Percentiles rank a stretch among this genome's conserved stretches.
phyloP scores from a whole-genome alignment of 176 grass and related monocot genomes.

The Rhynchospora breviuscula region DNA sequence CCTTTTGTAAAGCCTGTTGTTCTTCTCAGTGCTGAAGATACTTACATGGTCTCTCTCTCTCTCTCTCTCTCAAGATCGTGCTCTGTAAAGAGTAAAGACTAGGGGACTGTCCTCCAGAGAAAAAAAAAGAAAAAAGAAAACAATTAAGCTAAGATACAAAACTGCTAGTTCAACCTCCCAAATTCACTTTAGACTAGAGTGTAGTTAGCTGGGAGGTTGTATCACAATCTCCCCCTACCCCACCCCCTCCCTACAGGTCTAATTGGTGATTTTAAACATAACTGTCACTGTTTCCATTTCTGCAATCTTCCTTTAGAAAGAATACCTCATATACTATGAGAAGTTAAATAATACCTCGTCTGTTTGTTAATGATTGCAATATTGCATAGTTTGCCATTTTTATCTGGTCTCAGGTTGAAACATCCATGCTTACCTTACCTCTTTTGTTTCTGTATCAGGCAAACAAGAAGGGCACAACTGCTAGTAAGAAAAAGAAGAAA shows the following conservation, averaged over 20 bases:
- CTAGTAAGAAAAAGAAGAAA: constrained; percentile 99
- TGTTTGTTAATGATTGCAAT: background rate
- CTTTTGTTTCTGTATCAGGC: constrained; percentile 39
- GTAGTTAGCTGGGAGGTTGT: too few relatives aligned
- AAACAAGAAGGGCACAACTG: constrained; percentile 69
- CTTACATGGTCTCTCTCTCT: constrained; percentile 69
- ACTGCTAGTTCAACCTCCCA: too few relatives aligned
- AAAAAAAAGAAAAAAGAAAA: too few relatives aligned
- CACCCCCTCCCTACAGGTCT: background rate
- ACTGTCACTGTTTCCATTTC: background rate
- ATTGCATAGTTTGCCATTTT: background rate
- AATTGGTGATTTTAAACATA: background rate
- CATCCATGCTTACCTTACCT: constrained; percentile 13
- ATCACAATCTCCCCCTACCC: too few relatives aligned
- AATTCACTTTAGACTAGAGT: too few relatives aligned
- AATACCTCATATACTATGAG: background rate
- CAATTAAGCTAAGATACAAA: too few relatives aligned
- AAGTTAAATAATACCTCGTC: background rate
- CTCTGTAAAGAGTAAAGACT: too few relatives aligned
- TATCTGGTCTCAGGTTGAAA: background rate
- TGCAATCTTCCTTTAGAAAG: background rate
- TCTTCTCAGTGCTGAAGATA: constrained; percentile 71
- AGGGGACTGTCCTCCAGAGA: too few relatives aligned
- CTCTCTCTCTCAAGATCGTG: background rate
- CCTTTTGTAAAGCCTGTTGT: too few relatives aligned